These are phyloP conservation scores for Alternaria triticimaculans DNA, from an alignment of 2,329 filamentous ascomycete species.

Conservation along the genomic window DNA sequence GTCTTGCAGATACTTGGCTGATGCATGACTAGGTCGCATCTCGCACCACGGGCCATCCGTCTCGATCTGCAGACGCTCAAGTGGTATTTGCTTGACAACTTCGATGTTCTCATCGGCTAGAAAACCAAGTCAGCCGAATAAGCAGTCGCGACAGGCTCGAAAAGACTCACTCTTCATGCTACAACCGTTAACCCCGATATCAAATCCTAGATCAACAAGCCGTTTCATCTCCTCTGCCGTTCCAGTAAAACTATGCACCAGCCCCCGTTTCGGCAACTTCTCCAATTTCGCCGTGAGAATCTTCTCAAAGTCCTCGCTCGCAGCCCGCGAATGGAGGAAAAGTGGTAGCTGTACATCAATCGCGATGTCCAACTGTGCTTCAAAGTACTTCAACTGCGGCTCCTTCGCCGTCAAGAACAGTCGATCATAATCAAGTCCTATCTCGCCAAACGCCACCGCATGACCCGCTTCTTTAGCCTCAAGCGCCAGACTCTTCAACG, in stretches of 20 bases:
- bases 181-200: conserved; percentile 96
- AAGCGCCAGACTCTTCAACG: conserved; percentile 70
- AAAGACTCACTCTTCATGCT: conserved; percentile 75
- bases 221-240: conserved; percentile 83
- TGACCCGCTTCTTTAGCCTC: conserved; percentile 64
- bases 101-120: conserved; percentile 71
- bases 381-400: conserved; percentile 84
- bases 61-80: conserved; percentile 88
- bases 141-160: too few species aligned
- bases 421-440: conserved; percentile 95
- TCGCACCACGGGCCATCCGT: conserved; percentile 98
- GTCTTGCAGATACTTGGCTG: conserved; percentile 74
- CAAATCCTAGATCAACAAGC: conserved; percentile 79
- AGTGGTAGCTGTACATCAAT: conserved; percentile 80
- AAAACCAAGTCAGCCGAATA: not conserved
- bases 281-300: conserved; percentile 70
- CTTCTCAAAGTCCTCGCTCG: conserved; percentile 76
- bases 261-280: conserved; percentile 73
- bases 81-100: conserved; percentile 78
- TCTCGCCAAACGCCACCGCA: conserved; percentile 86
- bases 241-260: conserved; percentile 96
- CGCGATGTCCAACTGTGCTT: conserved; percentile 79
- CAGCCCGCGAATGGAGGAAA: conserved; percentile 90
- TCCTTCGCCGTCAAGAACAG: conserved; percentile 80
- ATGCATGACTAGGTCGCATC: conserved; percentile 86